Conservation (phyloP, 805 yeast genomes). For the Phaffomyces thermotolerans region DNA sequence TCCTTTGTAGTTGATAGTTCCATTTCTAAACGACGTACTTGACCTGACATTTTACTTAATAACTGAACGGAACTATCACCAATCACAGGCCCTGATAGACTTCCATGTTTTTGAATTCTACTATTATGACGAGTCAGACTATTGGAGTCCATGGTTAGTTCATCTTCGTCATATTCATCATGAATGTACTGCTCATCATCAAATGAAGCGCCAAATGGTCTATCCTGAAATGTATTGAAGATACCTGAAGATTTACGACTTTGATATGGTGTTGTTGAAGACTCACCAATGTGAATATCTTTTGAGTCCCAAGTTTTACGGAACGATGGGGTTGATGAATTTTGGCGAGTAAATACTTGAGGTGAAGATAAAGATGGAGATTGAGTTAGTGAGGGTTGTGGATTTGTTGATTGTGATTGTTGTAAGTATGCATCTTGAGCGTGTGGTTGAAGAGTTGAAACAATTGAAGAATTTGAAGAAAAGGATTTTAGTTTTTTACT, state of each 20-base stretch:
- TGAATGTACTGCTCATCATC: slow-evolving; percentile 7
- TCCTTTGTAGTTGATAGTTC: slow-evolving; percentile 63
- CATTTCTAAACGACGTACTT: slow-evolving; percentile 71
- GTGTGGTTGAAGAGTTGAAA: slow-evolving; percentile 12
- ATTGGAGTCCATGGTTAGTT: slow-evolving; percentile 4
- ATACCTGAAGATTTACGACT: slow-evolving; percentile 19
- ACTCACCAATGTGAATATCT: slow-evolving; percentile 38
- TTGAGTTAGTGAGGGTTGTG: background rate
- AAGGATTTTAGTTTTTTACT: slow-evolving; percentile 15
- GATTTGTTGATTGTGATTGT: background rate
- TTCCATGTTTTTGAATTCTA: slow-evolving; percentile 4
- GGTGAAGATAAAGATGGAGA: background rate
- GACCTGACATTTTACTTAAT: slow-evolving; percentile 67
- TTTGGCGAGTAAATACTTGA: slow-evolving; percentile 5
- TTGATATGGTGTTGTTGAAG: slow-evolving; percentile 39
- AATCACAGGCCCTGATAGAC: slow-evolving; percentile 8
- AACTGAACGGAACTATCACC: slow-evolving; percentile 47
- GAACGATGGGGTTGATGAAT: slow-evolving; percentile 15
- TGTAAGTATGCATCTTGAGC: slow-evolving; percentile 4
- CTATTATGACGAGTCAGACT: background rate
- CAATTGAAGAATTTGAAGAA: background rate
- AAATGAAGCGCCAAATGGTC: slow-evolving; percentile 8
- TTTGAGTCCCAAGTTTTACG: slow-evolving; percentile 21
- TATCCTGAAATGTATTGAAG: slow-evolving; percentile 1
- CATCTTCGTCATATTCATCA: slow-evolving; percentile 9